phyloP scores from a whole-genome alignment of 2,329 filamentous ascomycete genomes.

The Lachnellula arida region DNA sequence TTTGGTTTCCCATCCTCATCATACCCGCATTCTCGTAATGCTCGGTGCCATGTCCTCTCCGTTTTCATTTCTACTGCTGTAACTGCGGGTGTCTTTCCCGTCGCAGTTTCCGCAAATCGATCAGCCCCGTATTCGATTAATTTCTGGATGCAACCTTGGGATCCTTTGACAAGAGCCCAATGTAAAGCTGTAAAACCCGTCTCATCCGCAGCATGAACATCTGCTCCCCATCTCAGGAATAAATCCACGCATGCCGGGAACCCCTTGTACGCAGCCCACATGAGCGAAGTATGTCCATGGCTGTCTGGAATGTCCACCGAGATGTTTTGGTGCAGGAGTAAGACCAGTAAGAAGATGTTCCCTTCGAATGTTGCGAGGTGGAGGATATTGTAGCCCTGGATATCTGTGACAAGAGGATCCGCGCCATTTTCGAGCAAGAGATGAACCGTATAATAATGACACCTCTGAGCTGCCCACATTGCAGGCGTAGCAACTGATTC shows the following conservation, averaged over 20 bases:
- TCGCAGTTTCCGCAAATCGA: constrained; percentile 81
- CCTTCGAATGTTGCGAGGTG: constrained; percentile 97
- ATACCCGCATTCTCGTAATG: constrained; percentile 79
- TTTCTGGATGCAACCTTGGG: constrained; percentile 83
- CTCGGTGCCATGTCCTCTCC: constrained; percentile 72
- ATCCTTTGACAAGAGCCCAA: constrained; percentile 95
- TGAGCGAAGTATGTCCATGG: constrained; percentile 88
- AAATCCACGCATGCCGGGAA: constrained; percentile 88
- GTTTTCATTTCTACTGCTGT: constrained; percentile 92
- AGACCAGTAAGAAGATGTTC: constrained; percentile 82
- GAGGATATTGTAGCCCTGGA: constrained; percentile 95
- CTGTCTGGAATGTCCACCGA: constrained; percentile 86
- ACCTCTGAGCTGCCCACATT: constrained; percentile 95
- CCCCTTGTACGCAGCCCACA: constrained; percentile 99
- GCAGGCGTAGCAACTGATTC: constrained; percentile 91
- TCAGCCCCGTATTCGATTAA: constrained; percentile 94
- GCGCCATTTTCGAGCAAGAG: constrained; percentile 87
- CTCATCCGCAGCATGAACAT: constrained; percentile 84
- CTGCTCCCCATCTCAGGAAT: constrained; percentile 91
- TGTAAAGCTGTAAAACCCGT: constrained; percentile 92
- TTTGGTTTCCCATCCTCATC: constrained; percentile 70
- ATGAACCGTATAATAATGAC: constrained; percentile 94
- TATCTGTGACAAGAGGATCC: constrained; percentile 86
- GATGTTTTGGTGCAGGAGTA: constrained; percentile 92
- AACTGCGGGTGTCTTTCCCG: constrained; percentile 82